These are phyloP conservation scores for Sanguinoderma infundibulare DNA, from an alignment of 1,284 basidiomycete species.

Conservation along the genomic window DNA sequence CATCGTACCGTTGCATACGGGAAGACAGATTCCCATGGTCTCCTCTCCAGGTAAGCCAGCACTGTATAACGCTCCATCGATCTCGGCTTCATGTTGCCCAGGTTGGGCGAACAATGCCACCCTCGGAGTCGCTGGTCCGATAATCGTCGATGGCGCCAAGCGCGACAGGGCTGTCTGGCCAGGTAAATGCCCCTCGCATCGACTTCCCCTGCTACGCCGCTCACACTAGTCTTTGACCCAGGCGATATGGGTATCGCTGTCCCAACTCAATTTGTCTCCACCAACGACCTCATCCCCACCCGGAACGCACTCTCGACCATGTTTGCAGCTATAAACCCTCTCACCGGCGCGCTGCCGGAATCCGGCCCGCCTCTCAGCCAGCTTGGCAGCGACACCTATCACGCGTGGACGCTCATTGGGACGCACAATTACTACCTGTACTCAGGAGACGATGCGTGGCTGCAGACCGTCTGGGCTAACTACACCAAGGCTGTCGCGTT, in stretches of 20 bases:
- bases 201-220: no score
- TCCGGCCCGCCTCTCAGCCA: constrained; percentile 63
- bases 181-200: constrained; percentile 37
- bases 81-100: constrained; percentile 16
- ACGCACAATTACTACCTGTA: constrained; percentile 50
- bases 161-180: constrained; percentile 41
- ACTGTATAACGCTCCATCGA: neutral
- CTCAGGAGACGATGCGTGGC: constrained; percentile 50
- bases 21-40: constrained; percentile 53
- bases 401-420: constrained; percentile 52
- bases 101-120: constrained; percentile 65
- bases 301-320: constrained; percentile 62
- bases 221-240: constrained; percentile 28
- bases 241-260: constrained; percentile 70
- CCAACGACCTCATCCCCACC: constrained; percentile 58
- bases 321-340: constrained; percentile 56
- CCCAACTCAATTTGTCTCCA: constrained; percentile 63
- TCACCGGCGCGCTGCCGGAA: constrained; percentile 58
- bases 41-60: constrained; percentile 37
- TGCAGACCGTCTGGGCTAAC: constrained; percentile 51
- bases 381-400: constrained; percentile 48
- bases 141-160: constrained; percentile 68
- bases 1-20: constrained; percentile 56
- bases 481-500: constrained; percentile 53
- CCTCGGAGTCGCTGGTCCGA: constrained; percentile 59